Conservation (phyloP, 306 rosid species). For the Vigna reflexopilosa region DNA sequence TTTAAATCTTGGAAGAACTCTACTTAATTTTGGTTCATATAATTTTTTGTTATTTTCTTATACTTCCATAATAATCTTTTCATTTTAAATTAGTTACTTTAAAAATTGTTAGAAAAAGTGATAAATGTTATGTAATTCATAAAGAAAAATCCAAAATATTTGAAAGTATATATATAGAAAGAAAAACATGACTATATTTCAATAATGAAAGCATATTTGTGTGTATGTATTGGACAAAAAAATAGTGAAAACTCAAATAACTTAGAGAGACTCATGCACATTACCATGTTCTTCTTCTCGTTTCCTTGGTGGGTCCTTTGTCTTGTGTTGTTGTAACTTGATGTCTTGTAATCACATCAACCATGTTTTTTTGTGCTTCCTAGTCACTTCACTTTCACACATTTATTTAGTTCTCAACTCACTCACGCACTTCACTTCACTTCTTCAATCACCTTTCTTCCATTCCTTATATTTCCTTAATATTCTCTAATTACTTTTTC, state of each 20-base stretch:
- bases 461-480: neutral
- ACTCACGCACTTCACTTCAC: neutral
- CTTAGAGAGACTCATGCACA: neutral
- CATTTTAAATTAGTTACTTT: no score
- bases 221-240: slow-evolving; percentile 4
- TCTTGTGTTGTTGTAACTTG: slow-evolving; percentile 36
- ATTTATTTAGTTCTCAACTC: neutral
- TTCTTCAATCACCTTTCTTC: neutral
- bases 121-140: no score
- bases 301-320: slow-evolving; percentile 4
- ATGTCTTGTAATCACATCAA: slow-evolving; percentile 42
- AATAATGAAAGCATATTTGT: no score
- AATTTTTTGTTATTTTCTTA: no score
- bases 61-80: no score
- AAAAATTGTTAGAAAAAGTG: no score
- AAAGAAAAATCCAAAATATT: no score
- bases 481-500: no score
- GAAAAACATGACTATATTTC: no score
- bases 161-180: no score
- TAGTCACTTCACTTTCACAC: slow-evolving; percentile 35
- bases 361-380: slow-evolving; percentile 42
- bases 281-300: neutral
- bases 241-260: neutral
- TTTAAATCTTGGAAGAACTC: no score
- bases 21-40: no score